A percentile compares a stretch with the other conserved stretches of the same genome.
Conservation (phyloP, 2,329 filamentous ascomycete genomes). For the Thielaviopsis ethacetica region DNA sequence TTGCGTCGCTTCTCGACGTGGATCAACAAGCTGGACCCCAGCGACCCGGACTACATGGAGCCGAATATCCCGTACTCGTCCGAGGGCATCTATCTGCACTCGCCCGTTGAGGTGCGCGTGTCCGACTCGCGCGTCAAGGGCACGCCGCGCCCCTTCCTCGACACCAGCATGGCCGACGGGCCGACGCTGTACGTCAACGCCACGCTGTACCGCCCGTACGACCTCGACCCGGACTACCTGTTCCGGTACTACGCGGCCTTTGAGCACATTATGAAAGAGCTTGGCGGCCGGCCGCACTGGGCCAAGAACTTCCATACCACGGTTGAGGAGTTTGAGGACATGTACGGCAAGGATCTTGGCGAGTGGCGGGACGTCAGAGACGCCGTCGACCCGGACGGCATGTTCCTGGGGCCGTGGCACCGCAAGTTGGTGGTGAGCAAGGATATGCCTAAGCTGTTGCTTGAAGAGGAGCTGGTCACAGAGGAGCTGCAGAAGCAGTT, state of each 20-base stretch:
- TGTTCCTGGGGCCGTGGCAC: constrained; percentile 89
- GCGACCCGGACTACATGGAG: constrained; percentile 45
- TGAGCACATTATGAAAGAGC: constrained; percentile 75
- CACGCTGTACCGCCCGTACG: constrained; percentile 73
- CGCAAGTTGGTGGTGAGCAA: constrained; percentile 43
- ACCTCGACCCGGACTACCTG: constrained; percentile 58
- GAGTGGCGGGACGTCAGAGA: constrained; percentile 53
- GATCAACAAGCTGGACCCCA: constrained; percentile 49
- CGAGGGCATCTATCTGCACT: constrained; percentile 68
- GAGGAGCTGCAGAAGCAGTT: constrained; percentile 1
- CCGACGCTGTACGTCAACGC: constrained; percentile 82
- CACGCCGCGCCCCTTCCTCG: constrained; percentile 34
- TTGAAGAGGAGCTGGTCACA: constrained; percentile 14
- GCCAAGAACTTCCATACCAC: constrained; percentile 71
- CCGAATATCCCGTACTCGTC: constrained; percentile 66
- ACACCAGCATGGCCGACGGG: constrained; percentile 50
- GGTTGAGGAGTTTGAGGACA: constrained; percentile 41
- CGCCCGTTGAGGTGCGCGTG: constrained; percentile 83
- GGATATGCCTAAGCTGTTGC: constrained; percentile 18
- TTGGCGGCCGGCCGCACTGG: constrained; percentile 75
- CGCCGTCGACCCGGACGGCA: constrained; percentile 59
- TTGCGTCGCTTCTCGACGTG: constrained; percentile 70
- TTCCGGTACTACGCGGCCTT: constrained; percentile 76
- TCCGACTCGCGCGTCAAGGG: constrained; percentile 42
- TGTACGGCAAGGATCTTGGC: constrained; percentile 53